phyloP scores from a whole-genome alignment of 129 eudicot species.

The Flaveria bidentis region DNA sequence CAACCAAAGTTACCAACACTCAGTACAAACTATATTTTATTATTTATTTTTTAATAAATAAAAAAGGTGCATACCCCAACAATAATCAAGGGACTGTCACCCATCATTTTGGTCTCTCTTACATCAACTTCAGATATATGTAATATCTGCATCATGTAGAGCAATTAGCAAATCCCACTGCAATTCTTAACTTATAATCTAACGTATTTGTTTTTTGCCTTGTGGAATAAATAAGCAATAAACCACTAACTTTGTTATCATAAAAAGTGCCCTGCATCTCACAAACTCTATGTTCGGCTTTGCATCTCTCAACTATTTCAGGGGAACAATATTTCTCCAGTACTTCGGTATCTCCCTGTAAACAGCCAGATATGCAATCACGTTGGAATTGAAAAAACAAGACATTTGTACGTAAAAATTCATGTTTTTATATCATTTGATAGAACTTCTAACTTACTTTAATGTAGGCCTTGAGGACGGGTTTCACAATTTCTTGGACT shows the following conservation, averaged over 20 bases:
- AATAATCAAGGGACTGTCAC: constrained; percentile 80
- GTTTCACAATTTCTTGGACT: constrained; percentile 84
- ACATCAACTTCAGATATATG: constrained; percentile 90
- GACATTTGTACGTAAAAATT: not conserved
- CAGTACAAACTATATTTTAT: not conserved
- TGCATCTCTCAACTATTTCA: constrained; percentile 81
- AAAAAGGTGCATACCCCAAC: constrained; percentile 50
- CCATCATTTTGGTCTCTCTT: constrained; percentile 97
- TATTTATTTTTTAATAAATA: not conserved
- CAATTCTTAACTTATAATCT: not conserved
- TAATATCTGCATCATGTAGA: constrained; percentile 63
- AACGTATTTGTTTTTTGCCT: not conserved
- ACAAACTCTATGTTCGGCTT: constrained; percentile 66
- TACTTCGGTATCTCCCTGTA: constrained; percentile 72
- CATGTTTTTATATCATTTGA: not conserved
- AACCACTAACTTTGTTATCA: constrained; percentile 75
- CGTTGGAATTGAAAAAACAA: not conserved
- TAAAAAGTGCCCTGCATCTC: constrained; percentile 70
- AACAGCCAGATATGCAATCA: constrained; percentile 24
- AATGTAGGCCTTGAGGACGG: constrained; percentile 74
- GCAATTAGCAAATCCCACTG: not conserved
- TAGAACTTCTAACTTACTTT: constrained; percentile 56
- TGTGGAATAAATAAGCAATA: not conserved
- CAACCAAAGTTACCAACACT: constrained; percentile 9
- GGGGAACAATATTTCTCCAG: constrained; percentile 70